These are phyloP conservation scores for Cicer pinnatifidum DNA, from an alignment of 306 rosid species.

Conservation along the genomic window DNA sequence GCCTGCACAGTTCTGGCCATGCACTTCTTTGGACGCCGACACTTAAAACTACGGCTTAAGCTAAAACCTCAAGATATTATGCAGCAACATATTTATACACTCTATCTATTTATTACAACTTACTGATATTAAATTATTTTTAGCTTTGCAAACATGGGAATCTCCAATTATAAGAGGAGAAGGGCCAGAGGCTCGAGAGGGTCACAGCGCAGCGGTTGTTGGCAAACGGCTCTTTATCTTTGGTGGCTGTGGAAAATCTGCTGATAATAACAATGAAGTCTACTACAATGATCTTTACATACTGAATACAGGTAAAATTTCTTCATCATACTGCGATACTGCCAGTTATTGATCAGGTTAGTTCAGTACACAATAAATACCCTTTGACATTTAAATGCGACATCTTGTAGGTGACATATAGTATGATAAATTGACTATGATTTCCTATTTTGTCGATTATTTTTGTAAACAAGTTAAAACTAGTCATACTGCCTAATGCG, in stretches of 20 bases:
- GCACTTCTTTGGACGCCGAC: slow-evolving; percentile 23
- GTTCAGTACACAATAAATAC: slow-evolving; percentile 17
- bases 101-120: slow-evolving; percentile 17
- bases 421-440: slow-evolving; percentile 15
- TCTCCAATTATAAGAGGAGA: slow-evolving; percentile 83
- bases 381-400: slow-evolving; percentile 23
- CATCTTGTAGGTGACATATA: neutral
- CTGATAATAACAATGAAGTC: slow-evolving; percentile 63
- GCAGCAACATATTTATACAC: slow-evolving; percentile 4
- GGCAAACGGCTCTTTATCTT: slow-evolving; percentile 82
- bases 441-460: slow-evolving; percentile 34
- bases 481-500: slow-evolving; percentile 19
- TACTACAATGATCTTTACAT: slow-evolving; percentile 92
- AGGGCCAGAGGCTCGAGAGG: slow-evolving; percentile 95
- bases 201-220: slow-evolving; percentile 90
- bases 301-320: slow-evolving; percentile 79
- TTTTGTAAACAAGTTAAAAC: slow-evolving; percentile 28
- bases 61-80: slow-evolving; percentile 32
- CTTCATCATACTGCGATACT: slow-evolving; percentile 4
- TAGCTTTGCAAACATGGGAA: slow-evolving; percentile 82
- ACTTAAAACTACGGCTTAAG: neutral
- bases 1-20: slow-evolving; percentile 22
- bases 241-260: slow-evolving; percentile 96
- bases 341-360: slow-evolving; percentile 25
- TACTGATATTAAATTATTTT: slow-evolving; percentile 41